Evolutionary conservation across 2,329 filamentous ascomycete species (phyloP), one percentile per base, ranked within the genome.

Genomic region (Pseudonectria foliicola): DNA sequence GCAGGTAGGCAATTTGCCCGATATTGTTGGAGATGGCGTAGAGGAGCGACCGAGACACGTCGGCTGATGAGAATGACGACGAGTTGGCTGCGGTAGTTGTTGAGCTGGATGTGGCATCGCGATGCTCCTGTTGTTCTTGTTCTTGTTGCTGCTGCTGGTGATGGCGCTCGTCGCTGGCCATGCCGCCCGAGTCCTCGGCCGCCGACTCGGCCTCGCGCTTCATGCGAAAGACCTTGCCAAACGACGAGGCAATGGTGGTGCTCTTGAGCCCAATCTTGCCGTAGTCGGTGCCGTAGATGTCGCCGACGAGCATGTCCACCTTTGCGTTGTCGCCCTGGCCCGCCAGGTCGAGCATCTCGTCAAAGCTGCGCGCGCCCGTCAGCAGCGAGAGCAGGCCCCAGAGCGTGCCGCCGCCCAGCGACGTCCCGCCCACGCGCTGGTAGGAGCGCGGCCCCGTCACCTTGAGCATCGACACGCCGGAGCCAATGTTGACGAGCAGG

Each of bases 1-100:
- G 92, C n/a, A 98, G 71, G 60, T 92, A 95, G 28, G 92, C 88
- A 50, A 98, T 94, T 66, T 98, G 92, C 12, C 92, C 92, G 45
- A 96, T 95, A 63, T 96, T 96, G 68, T 96, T 96, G 59, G 84
- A 90, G 49, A 96, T 87, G 15, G 92, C 92, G 62, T 95, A 98
- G 0, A 98, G 75, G 13, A 98, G 71, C 30, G 87, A 95, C 23
- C 90, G 74, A 15, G 86, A 92, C 45, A 98, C 86, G 60, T 98
- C 92, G 55, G 88, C 80, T 25, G 78, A 72, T 13, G 76, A 78
- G 62, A 95, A 96, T 24, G 51, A 48, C 33, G 48, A 21, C 18
- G 18, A 21, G 18, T 21, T 8, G 8, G 18, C 8, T 8, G 18
- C 18, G 5, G 18, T 5, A 21, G 18, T 8, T 21, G 18, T 8